These are phyloP conservation scores for Botrytis medusae DNA, from an alignment of 2,329 filamentous ascomycete genomes.

Conservation along the genomic window DNA sequence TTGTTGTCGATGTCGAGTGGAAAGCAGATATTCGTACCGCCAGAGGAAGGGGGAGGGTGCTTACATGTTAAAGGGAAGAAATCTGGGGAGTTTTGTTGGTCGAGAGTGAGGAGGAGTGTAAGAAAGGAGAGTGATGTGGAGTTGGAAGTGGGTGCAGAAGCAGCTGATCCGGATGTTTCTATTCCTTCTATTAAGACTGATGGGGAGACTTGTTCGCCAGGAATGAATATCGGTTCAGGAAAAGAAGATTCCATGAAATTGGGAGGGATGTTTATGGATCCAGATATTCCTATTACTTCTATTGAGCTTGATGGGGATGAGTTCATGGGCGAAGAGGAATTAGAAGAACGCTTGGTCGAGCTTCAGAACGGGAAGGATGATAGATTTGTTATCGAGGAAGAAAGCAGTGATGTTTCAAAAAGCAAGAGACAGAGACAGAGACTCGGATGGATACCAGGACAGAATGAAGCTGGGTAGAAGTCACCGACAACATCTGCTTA, in stretches of 20 bases:
- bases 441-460: not conserved
- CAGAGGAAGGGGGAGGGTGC: not conserved
- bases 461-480: not conserved
- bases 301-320: not conserved
- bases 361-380: not conserved
- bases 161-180: not conserved
- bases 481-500: not conserved
- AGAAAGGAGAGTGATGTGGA: not conserved
- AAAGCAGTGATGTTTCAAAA: not conserved
- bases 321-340: not conserved
- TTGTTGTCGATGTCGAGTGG: not conserved
- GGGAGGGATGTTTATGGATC: not conserved
- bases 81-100: not conserved
- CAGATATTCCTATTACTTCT: not conserved
- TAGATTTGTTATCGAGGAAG: not conserved
- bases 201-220: not conserved
- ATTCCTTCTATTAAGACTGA: not conserved
- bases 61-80: not conserved
- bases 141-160: not conserved
- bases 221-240: not conserved
- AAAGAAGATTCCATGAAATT: not conserved
- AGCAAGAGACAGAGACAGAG: not conserved
- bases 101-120: not conserved
- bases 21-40: not conserved
- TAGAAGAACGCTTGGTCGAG: not conserved